Evolutionary conservation across 352 stramenopile species (phyloP).

Genomic region (Phytopythium sindhum): DNA sequence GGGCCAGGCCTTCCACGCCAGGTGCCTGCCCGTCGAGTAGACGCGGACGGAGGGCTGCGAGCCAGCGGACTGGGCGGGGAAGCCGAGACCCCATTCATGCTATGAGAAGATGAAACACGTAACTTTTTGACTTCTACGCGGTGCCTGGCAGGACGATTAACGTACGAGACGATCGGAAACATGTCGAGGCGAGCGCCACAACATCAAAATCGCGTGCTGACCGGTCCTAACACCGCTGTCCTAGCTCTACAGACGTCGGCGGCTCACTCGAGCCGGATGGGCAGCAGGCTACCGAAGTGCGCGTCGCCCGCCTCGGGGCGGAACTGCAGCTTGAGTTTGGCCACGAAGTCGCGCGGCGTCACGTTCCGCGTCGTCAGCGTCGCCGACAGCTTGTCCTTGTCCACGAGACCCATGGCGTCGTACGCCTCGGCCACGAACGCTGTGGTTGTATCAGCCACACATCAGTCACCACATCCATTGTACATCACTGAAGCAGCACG

Average conservation of each 20-base stretch:
- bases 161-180: neutral
- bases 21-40: conserved; percentile 69
- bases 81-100: neutral
- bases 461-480: neutral
- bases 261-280: conserved; percentile 52
- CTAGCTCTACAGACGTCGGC: neutral
- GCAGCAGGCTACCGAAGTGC: conserved; percentile 49
- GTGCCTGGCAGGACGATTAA: neutral
- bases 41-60: neutral
- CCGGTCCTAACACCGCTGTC: neutral
- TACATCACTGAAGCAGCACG: neutral
- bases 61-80: neutral
- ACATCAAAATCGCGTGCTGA: neutral
- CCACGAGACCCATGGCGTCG: conserved; percentile 56
- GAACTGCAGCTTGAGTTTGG: conserved; percentile 38
- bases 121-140: conserved; percentile 2
- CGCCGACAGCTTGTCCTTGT: conserved; percentile 32
- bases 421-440: conserved; percentile 69
- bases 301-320: conserved; percentile 16
- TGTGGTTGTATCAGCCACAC: conserved; percentile 12
- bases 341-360: conserved; percentile 46
- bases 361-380: conserved; percentile 30
- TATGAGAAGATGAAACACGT: neutral
- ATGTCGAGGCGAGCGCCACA: neutral
- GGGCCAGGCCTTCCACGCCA: conserved; percentile 79